These are phyloP conservation scores for Magnusiomyces suaveolens DNA, from an alignment of 1,139 yeast species.

Conservation along the genomic window DNA sequence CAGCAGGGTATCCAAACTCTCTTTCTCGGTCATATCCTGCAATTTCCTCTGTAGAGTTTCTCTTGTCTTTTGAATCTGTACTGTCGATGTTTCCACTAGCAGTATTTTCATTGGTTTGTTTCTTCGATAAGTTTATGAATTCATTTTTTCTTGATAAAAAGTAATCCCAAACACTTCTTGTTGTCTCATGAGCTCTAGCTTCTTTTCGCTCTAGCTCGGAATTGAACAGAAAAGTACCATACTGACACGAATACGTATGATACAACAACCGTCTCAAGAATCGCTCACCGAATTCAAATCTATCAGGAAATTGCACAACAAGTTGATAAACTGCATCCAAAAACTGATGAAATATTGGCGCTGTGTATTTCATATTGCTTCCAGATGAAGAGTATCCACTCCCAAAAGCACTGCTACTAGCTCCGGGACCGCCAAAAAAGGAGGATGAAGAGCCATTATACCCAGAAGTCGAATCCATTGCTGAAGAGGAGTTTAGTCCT, in stretches of 20 bases:
- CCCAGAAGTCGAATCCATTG: neutral
- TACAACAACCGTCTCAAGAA: slow-evolving; percentile 74
- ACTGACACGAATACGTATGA: slow-evolving; percentile 88
- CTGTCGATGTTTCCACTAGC: slow-evolving; percentile 17
- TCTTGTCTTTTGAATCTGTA: too few relatives aligned
- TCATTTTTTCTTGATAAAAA: slow-evolving; percentile 68
- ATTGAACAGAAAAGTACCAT: slow-evolving; percentile 79
- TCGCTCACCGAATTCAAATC: slow-evolving; percentile 82
- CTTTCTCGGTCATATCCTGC: slow-evolving; percentile 15
- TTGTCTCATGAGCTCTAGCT: slow-evolving; percentile 37
- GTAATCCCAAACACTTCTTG: slow-evolving; percentile 90
- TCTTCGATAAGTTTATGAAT: slow-evolving; percentile 32
- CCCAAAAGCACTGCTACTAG: too few relatives aligned
- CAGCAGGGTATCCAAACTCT: slow-evolving; percentile 20
- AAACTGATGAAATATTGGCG: slow-evolving; percentile 92
- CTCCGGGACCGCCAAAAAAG: too few relatives aligned
- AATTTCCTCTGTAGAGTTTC: too few relatives aligned
- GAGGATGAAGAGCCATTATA: too few relatives aligned
- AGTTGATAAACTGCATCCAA: slow-evolving; percentile 82
- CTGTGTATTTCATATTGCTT: slow-evolving; percentile 42
- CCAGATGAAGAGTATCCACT: too few relatives aligned
- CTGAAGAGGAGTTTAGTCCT: neutral
- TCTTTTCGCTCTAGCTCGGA: slow-evolving; percentile 53
- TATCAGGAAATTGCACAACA: slow-evolving; percentile 54
- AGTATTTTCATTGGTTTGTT: too few relatives aligned